Evolutionary conservation across 2,329 filamentous ascomycete species (phyloP).

Genomic region (Hymenoscyphus repandus): DNA sequence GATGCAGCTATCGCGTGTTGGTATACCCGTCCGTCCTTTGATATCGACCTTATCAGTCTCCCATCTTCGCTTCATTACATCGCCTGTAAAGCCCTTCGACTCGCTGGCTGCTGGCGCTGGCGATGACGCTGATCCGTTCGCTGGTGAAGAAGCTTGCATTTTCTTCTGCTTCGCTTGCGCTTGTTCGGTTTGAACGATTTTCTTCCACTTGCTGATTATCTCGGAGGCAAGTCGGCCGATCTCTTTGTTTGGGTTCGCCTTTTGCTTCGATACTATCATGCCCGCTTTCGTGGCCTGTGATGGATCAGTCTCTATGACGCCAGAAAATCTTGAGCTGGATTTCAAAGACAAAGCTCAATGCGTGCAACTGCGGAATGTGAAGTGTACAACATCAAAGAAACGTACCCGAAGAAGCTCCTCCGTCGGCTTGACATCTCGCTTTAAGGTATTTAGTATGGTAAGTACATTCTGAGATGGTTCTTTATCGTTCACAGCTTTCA

Average conservation of each 20-base stretch:
- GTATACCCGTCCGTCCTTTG: constrained; percentile 63
- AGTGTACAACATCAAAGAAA: constrained; percentile 19
- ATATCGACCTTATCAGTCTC: constrained; percentile 76
- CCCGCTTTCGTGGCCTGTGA: constrained; percentile 77
- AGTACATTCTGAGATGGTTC: constrained; percentile 70
- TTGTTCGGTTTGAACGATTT: constrained; percentile 65
- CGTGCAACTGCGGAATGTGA: constrained; percentile 18
- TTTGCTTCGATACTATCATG: constrained; percentile 77
- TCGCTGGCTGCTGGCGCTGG: constrained; percentile 35
- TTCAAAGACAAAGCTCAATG: background rate
- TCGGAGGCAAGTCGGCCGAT: constrained; percentile 73
- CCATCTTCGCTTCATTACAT: constrained; percentile 75
- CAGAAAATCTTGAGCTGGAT: background rate
- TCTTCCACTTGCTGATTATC: constrained; percentile 85
- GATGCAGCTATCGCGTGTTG: constrained; percentile 76
- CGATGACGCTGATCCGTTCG: constrained; percentile 19
- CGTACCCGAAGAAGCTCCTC: constrained; percentile 82
- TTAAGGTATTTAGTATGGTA: constrained; percentile 69
- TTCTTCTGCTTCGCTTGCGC: constrained; percentile 41
- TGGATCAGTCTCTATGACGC: constrained; percentile 9
- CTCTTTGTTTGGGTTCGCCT: constrained; percentile 72
- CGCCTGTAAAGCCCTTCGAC: constrained; percentile 49
- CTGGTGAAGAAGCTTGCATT: constrained; percentile 22
- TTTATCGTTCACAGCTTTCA: constrained; percentile 70
- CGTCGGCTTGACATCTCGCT: constrained; percentile 74